phyloP scores from a whole-genome alignment of 2,329 filamentous ascomycete species.

The Phialophora expanda region DNA sequence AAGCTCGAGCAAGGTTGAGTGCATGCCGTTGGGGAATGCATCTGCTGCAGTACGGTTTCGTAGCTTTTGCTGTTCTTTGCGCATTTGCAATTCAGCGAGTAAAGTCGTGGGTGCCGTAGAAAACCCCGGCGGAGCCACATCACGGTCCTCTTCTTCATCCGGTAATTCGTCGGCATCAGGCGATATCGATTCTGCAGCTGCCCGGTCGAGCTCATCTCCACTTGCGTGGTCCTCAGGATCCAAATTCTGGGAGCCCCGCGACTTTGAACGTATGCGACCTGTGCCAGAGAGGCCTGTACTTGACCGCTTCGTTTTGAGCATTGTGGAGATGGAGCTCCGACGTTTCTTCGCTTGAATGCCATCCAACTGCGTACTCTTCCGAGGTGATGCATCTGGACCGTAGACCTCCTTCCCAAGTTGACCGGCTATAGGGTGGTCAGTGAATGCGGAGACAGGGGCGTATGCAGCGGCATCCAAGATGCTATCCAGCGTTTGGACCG shows the following conservation, averaged over 20 bases:
- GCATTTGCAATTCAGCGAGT: slow-evolving; percentile 86
- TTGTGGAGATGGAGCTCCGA: slow-evolving; percentile 42
- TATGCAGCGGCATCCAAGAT: slow-evolving; percentile 87
- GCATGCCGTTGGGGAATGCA: slow-evolving; percentile 75
- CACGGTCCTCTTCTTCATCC: slow-evolving; percentile 52
- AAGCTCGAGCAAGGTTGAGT: slow-evolving; percentile 85
- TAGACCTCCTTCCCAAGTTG: slow-evolving; percentile 77
- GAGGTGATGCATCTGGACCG: slow-evolving; percentile 49
- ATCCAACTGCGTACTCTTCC: slow-evolving; percentile 41
- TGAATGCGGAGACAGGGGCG: slow-evolving; percentile 89
- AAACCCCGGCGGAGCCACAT: slow-evolving; percentile 56
- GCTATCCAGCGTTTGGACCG: slow-evolving; percentile 84
- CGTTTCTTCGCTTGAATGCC: slow-evolving; percentile 41
- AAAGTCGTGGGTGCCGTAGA: slow-evolving; percentile 84
- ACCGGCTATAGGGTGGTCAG: slow-evolving; percentile 82
- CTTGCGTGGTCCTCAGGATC: slow-evolving; percentile 32
- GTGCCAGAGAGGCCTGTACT: slow-evolving; percentile 37
- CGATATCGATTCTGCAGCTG: slow-evolving; percentile 34
- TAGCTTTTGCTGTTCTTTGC: slow-evolving; percentile 85
- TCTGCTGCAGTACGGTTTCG: slow-evolving; percentile 73
- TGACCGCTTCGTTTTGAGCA: slow-evolving; percentile 38
- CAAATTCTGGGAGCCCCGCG: slow-evolving; percentile 28
- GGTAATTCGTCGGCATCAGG: slow-evolving; percentile 38
- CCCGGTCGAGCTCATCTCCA: slow-evolving; percentile 36
- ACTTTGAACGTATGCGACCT: slow-evolving; percentile 32